phyloP scores from a whole-genome alignment of 2,329 filamentous ascomycete genomes.

The Aspergillus melleus region DNA sequence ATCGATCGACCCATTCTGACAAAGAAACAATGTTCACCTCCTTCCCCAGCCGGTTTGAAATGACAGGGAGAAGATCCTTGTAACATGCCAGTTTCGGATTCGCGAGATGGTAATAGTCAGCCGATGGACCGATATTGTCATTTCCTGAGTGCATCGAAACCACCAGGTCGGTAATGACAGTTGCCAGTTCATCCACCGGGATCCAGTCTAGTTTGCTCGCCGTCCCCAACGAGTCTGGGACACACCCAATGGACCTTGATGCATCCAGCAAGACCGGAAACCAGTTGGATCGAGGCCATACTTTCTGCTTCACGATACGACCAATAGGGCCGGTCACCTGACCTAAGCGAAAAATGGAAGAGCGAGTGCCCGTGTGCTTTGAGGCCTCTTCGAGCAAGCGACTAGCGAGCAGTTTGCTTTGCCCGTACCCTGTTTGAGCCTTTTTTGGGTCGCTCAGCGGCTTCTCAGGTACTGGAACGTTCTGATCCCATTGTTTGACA shows the following conservation, averaged over 20 bases:
- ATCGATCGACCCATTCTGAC: background rate
- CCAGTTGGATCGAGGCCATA: constrained; percentile 9
- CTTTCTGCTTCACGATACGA: background rate
- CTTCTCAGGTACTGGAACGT: constrained; percentile 2
- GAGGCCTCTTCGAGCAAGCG: constrained; percentile 3
- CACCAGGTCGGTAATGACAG: background rate
- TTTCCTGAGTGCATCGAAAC: background rate
- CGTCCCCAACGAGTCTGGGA: constrained; percentile 2
- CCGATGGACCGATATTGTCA: background rate
- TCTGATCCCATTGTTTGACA: constrained; percentile 4
- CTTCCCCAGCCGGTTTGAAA: background rate
- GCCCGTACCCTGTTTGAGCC: constrained; percentile 7
- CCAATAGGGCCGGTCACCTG: constrained; percentile 6
- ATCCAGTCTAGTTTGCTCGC: constrained; percentile 8
- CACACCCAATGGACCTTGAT: background rate
- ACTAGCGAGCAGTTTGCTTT: constrained; percentile 12
- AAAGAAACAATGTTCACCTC: background rate
- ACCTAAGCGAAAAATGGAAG: constrained; percentile 8
- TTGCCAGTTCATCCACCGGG: constrained; percentile 8
- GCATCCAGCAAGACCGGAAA: constrained; percentile 7
- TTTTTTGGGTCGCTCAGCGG: background rate
- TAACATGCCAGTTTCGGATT: background rate
- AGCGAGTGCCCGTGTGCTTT: background rate
- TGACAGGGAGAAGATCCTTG: background rate
- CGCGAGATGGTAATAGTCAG: background rate